phyloP scores from a whole-genome alignment of 306 rosid genomes.

The Arachis stenosperma region DNA sequence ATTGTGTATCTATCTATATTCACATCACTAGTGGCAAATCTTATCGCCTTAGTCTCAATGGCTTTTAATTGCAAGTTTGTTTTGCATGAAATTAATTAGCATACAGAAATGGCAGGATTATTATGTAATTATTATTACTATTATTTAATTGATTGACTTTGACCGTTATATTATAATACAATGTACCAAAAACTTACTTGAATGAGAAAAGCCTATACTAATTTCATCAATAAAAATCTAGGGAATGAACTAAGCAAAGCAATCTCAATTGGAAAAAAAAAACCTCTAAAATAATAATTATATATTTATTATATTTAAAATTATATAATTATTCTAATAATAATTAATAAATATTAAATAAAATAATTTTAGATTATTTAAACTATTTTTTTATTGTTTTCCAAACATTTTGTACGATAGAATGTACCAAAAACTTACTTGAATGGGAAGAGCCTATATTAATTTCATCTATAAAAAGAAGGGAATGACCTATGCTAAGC shows the following conservation, averaged over 20 bases:
- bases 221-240: not conserved
- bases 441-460: not conserved
- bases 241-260: not conserved
- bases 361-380: no score
- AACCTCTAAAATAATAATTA: no score
- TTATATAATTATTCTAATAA: no score
- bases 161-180: not conserved
- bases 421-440: not conserved
- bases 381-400: no score
- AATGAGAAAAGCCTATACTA: not conserved
- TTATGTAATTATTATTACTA: not conserved
- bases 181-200: not conserved
- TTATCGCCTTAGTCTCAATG: not conserved
- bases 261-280: not conserved
- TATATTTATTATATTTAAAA: no score
- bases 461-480: not conserved
- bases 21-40: not conserved
- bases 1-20: not conserved
- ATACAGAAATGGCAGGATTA: not conserved
- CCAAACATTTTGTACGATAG: no score
- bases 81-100: not conserved
- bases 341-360: no score
- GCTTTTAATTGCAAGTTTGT: not conserved
- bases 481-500: not conserved
- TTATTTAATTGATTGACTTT: constrained; percentile 9